Evolutionary conservation across 306 rosid genomes (phyloP).

Genomic region (Heteromeles arbutifolia): DNA sequence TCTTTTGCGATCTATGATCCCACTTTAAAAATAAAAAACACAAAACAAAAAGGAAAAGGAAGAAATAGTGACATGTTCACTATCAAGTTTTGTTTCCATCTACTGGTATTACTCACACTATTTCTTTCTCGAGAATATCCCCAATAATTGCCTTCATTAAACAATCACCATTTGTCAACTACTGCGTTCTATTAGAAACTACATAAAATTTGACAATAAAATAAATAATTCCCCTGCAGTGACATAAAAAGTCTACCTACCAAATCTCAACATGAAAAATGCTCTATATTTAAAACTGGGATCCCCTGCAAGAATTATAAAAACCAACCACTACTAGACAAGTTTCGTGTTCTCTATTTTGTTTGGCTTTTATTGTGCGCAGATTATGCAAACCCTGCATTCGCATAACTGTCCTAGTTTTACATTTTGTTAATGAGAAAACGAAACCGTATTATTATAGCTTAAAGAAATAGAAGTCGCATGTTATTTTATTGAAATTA

Average conservation of each 20-base stretch:
- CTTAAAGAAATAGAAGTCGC: not conserved
- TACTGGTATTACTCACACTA: not conserved
- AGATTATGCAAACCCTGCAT: not conserved
- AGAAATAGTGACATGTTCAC: not conserved
- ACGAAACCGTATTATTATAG: not conserved
- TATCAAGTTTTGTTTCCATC: not conserved
- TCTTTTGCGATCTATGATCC: not conserved
- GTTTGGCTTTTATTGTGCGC: not conserved
- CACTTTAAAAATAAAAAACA: not conserved
- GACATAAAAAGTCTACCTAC: not conserved
- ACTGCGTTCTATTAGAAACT: no score
- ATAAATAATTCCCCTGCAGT: not conserved
- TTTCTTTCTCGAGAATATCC: not conserved
- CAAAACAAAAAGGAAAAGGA: not conserved
- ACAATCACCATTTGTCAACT: no score
- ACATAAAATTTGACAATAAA: no score
- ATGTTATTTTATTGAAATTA: not conserved
- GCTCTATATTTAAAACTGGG: not conserved
- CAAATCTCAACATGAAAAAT: not conserved
- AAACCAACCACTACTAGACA: not conserved
- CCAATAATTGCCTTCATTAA: not conserved
- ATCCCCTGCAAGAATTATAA: not conserved
- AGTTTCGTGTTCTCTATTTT: not conserved
- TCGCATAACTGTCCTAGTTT: not conserved
- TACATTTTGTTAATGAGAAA: not conserved